These are phyloP conservation scores for Cercospora citrullina DNA, from an alignment of 2,329 filamentous ascomycete genomes.

Conservation along the genomic window DNA sequence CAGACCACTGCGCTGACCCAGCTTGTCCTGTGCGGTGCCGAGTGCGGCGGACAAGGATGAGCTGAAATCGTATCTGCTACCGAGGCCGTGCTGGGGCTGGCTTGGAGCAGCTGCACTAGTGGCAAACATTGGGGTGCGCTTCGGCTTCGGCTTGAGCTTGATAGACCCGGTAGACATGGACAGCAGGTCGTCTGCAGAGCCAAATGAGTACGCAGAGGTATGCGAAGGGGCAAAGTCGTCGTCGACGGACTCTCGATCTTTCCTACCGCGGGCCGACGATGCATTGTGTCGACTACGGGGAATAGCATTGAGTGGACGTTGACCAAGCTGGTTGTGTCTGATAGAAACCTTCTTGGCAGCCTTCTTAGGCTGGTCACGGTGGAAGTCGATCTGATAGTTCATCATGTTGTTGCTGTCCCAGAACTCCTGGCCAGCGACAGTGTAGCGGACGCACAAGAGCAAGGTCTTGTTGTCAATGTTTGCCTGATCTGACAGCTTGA, in stretches of 20 bases:
- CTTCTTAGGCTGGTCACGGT: constrained; percentile 34
- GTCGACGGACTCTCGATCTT: constrained; percentile 55
- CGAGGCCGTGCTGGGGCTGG: constrained; percentile 62
- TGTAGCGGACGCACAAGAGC: constrained; percentile 88
- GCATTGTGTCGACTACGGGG: constrained; percentile 52
- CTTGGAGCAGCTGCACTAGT: constrained; percentile 45
- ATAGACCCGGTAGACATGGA: constrained; percentile 62
- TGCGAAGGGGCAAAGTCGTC: constrained; percentile 66
- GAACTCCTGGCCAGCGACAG: constrained; percentile 77
- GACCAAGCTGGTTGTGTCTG: constrained; percentile 32
- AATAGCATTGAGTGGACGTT: constrained; percentile 54
- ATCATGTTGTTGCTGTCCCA: constrained; percentile 90
- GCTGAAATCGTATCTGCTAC: constrained; percentile 92
- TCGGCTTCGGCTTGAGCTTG: constrained; percentile 69
- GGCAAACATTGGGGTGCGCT: constrained; percentile 59
- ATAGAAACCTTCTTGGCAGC: constrained; percentile 35
- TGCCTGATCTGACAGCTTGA: constrained; percentile 86
- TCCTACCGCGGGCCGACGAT: constrained; percentile 50
- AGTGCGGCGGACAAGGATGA: constrained; percentile 86
- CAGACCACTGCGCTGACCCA: constrained; percentile 57
- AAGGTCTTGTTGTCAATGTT: constrained; percentile 92
- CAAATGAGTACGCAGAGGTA: constrained; percentile 47
- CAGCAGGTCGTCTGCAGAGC: constrained; percentile 45
- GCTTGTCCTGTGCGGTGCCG: constrained; percentile 67
- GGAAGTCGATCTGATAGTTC: constrained; percentile 95